Conservation (phyloP, 441 rosid species). For the Erysimum cheiri region DNA sequence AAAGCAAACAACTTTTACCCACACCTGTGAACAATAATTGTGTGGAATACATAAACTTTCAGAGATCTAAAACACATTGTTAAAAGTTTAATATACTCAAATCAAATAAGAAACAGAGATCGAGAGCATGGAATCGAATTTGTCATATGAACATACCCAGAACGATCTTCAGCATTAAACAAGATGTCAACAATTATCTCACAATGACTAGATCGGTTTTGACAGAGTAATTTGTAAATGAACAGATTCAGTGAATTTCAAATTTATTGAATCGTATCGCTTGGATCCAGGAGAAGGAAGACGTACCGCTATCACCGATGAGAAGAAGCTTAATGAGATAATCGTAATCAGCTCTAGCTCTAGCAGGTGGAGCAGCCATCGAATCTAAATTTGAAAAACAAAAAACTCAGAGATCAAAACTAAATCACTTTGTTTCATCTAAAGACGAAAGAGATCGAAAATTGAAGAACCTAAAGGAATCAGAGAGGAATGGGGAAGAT, state of each 20-base stretch:
- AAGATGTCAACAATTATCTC: not conserved
- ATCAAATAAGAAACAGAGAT: conserved; percentile 10
- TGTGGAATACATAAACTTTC: too few species aligned
- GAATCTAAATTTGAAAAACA: conserved; percentile 23
- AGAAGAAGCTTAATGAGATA: conserved; percentile 73
- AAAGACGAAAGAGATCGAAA: conserved; percentile 24
- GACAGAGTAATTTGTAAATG: conserved; percentile 14
- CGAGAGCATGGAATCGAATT: not conserved
- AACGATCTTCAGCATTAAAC: not conserved
- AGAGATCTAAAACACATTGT: conserved; percentile 29
- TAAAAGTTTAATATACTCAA: not conserved
- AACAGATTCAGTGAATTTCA: conserved; percentile 12
- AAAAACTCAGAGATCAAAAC: conserved; percentile 27
- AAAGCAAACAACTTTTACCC: conserved; percentile 78
- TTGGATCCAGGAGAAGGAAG: conserved; percentile 9
- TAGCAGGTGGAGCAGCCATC: conserved; percentile 79
- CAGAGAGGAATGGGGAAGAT: conserved; percentile 2
- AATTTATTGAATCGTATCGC: conserved; percentile 30
- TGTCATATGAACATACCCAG: too few species aligned
- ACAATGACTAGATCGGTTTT: conserved; percentile 14
- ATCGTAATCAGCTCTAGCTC: conserved; percentile 78
- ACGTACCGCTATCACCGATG: conserved; percentile 75
- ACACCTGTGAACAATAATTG: conserved; percentile 76
- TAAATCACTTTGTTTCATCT: conserved; percentile 26
- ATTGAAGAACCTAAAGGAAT: not conserved